These are phyloP conservation scores for Botrytis sinoallii DNA, from an alignment of 2,329 filamentous ascomycete genomes.

Conservation along the genomic window DNA sequence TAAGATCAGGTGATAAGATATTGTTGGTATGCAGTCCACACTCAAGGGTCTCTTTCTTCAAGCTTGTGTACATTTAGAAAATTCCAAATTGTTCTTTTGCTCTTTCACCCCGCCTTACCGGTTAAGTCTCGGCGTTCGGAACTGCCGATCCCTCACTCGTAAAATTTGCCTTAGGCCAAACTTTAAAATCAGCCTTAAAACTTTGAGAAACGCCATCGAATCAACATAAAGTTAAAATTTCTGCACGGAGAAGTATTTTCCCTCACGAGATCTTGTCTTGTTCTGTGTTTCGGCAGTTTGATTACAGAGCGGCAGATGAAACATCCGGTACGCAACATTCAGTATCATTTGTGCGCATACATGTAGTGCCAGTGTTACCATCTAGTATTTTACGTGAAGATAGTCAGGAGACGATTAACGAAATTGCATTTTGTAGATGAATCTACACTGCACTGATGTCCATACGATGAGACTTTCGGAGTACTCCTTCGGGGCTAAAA, in stretches of 20 bases:
- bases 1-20: not conserved
- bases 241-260: not conserved
- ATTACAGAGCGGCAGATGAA: not conserved
- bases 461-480: not conserved
- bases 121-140: not conserved
- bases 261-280: not conserved
- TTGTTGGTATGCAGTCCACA: conserved; percentile 3
- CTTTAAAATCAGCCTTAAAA: not conserved
- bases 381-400: not conserved
- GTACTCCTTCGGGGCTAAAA: not conserved
- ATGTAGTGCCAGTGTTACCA: not conserved
- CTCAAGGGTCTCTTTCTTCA: not conserved
- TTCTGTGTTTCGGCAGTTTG: not conserved
- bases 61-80: not conserved
- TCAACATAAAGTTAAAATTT: not conserved
- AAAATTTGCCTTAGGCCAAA: not conserved
- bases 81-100: conserved; percentile 1
- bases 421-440: not conserved
- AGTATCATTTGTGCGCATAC: not conserved
- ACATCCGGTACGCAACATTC: not conserved
- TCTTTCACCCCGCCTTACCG: conserved; percentile 5
- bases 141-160: too few relatives aligned
- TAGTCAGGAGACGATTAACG: not conserved
- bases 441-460: not conserved
- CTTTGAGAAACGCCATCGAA: not conserved